Evolutionary conservation across 225 moss, liverwort and hornwort genomes (phyloP).

Genomic region (Climacium dendroides): DNA sequence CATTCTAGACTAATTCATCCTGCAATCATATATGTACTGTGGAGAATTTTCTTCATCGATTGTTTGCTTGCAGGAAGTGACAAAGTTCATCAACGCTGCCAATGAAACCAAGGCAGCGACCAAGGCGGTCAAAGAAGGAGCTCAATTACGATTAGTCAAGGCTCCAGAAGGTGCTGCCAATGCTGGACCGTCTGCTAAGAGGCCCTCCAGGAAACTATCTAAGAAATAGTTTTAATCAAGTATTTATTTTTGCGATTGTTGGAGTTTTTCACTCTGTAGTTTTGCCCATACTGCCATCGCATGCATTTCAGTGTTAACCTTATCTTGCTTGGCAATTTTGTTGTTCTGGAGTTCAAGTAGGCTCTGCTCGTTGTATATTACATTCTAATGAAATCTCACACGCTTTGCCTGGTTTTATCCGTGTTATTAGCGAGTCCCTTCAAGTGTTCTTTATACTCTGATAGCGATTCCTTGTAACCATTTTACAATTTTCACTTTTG

Average conservation of each 20-base stretch:
- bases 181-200: conserved; percentile 3
- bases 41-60: not conserved
- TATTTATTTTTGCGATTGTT: not conserved
- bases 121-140: conserved; percentile 74
- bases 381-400: not conserved
- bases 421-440: not conserved
- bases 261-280: not conserved
- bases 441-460: not conserved
- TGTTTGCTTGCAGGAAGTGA: conserved; percentile 45
- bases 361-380: conserved; percentile 11
- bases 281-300: not conserved
- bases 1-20: not conserved
- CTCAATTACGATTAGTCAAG: conserved; percentile 59
- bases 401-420: not conserved
- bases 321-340: not conserved
- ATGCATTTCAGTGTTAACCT: not conserved
- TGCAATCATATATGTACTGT: not conserved
- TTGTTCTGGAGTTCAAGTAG: not conserved
- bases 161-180: conserved; percentile 18
- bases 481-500: not conserved
- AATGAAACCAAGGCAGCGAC: conserved; percentile 82
- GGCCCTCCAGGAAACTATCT: conserved; percentile 12
- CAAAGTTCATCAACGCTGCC: conserved; percentile 65
- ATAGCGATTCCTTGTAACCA: not conserved
- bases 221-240: conserved; percentile 6